These are phyloP conservation scores for Potentilla sterilis DNA, from an alignment of 306 rosid species.

Conservation along the genomic window DNA sequence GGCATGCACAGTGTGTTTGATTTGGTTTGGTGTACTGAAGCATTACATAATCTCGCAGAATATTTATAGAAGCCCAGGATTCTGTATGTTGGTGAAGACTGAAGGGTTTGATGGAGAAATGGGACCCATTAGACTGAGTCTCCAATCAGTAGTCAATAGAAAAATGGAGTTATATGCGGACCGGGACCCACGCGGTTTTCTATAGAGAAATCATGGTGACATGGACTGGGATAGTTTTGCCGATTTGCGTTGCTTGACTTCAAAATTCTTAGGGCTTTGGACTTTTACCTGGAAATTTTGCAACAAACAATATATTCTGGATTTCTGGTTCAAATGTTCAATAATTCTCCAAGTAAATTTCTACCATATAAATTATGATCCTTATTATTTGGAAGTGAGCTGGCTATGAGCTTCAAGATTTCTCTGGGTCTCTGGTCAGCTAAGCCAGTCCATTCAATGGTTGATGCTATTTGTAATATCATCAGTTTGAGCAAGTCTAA, in stretches of 20 bases:
- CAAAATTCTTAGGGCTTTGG: slow-evolving; percentile 21
- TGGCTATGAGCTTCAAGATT: not conserved
- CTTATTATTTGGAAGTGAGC: not conserved
- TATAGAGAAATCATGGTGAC: slow-evolving; percentile 20
- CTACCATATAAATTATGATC: not conserved
- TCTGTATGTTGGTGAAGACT: slow-evolving; percentile 8
- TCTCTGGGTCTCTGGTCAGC: slow-evolving; percentile 7
- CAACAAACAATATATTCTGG: not conserved
- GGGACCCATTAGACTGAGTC: slow-evolving; percentile 30
- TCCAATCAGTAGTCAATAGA: not conserved
- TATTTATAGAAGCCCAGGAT: slow-evolving; percentile 10
- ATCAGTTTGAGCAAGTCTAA: slow-evolving; percentile 31
- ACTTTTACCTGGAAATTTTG: slow-evolving; percentile 47
- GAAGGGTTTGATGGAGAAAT: not conserved
- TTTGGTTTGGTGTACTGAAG: slow-evolving; percentile 12
- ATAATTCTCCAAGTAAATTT: slow-evolving; percentile 9
- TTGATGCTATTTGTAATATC: not conserved
- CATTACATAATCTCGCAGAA: not conserved
- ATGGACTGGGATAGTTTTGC: not conserved
- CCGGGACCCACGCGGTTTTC: slow-evolving; percentile 65
- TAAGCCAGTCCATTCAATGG: slow-evolving; percentile 21
- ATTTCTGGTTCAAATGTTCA: no score
- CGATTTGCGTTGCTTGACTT: slow-evolving; percentile 20
- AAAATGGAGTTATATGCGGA: not conserved
- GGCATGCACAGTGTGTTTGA: slow-evolving; percentile 2